Evolutionary conservation across 1,284 basidiomycete genomes (phyloP), one percentile per base, ranked within the genome.

Genomic region (Sphagnurus paluster): DNA sequence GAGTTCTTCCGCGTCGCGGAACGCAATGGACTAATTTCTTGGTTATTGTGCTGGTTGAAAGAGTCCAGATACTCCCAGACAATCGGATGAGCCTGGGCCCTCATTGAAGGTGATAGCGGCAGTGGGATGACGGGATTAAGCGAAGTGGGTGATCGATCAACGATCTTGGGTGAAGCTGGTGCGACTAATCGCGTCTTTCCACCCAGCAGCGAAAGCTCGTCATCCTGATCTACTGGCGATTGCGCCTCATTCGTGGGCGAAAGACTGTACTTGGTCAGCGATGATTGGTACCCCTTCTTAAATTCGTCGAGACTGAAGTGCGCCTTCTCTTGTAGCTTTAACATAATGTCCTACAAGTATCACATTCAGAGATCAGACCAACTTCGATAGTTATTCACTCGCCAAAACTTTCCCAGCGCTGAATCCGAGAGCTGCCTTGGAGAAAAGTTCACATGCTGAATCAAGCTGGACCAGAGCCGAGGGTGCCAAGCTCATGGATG

Each of bases 401-500:
- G 88, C 86, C 64, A 89, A 64, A 46, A 87, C 85, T 56, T 83
- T 78, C 49, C 76, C 72, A 0, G 86, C 87, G 50, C 77, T 74
- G 63, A 89, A 89, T 23, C 77, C 79, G 19, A 66, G 71, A 6
- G 86, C 84, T n/a, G 83, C 78, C 60, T 82, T 84, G 23, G 79
- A 72, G 55, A 89, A 89, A 35, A 89, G 71, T 44, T 88, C 82
- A 55, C 85, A 88, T 17, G 86, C 87, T 1, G 85, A 87, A 58
- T 89, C 84, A 32, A 90, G 67, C 60, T 90, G 87, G 3, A 80
- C 74, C 2, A 90, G 74, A 4, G 87, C 87, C 17, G 87, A 89
- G 16, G 84, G 85, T 13, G 87, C 87, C 48, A 90, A 65, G 56
- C 84, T 87, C 80, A 89, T 86, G 11, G 84, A 86, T 10, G 87